These are phyloP conservation scores for Clitoria ternatea DNA, from an alignment of 306 rosid genomes.

Conservation along the genomic window DNA sequence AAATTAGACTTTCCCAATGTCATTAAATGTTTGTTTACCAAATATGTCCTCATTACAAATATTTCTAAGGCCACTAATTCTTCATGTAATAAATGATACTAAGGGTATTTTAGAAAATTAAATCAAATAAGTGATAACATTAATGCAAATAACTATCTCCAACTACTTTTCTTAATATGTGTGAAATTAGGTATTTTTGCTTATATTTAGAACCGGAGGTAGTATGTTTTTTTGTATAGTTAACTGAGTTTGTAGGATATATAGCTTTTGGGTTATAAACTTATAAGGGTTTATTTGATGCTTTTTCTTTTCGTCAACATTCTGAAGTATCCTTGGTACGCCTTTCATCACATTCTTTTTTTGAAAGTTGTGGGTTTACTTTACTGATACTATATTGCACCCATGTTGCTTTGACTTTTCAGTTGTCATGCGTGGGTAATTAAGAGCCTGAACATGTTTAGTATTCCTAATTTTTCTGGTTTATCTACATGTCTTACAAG, in stretches of 20 bases:
- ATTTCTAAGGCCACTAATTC: too few species aligned
- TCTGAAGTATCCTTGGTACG: neutral
- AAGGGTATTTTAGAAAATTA: too few species aligned
- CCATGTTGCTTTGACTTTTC: neutral
- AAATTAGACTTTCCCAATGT: too few species aligned
- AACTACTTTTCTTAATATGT: too few species aligned
- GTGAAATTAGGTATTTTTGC: too few species aligned
- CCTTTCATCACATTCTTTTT: neutral
- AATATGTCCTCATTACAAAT: too few species aligned
- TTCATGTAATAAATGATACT: too few species aligned
- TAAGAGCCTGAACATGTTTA: neutral
- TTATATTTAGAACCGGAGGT: too few species aligned
- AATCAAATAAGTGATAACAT: too few species aligned
- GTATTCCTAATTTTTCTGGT: neutral
- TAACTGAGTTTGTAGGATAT: neutral
- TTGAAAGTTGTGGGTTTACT: neutral
- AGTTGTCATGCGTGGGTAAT: neutral
- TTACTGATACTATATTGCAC: neutral
- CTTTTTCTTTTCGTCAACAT: neutral
- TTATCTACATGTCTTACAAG: neutral
- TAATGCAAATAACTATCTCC: too few species aligned
- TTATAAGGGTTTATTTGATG: neutral
- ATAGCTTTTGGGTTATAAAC: neutral
- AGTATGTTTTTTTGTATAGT: neutral
- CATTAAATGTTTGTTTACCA: too few species aligned